These are phyloP conservation scores for Schoenoplectus triqueter DNA, from an alignment of 202 grass and related monocot genomes.

Conservation along the genomic window DNA sequence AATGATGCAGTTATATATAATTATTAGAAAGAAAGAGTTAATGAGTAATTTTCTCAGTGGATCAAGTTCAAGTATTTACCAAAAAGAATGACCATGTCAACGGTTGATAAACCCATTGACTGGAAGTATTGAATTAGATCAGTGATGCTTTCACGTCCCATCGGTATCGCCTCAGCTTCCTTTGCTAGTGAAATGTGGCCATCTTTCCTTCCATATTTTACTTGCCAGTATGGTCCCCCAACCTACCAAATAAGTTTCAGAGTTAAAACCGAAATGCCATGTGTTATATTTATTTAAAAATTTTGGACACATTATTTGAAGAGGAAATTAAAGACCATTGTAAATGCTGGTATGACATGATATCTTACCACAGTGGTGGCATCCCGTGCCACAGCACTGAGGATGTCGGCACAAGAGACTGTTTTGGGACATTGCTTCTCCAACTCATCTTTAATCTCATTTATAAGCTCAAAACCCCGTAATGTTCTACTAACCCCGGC, in stretches of 20 bases:
- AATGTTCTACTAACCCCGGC: conserved; percentile 64
- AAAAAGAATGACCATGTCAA: conserved; percentile 71
- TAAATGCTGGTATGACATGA: not conserved
- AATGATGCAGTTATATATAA: no score
- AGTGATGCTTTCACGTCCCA: conserved; percentile 61
- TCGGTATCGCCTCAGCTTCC: conserved; percentile 58
- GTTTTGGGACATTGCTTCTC: conserved; percentile 57
- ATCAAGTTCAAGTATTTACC: conserved; percentile 20
- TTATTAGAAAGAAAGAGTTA: no score
- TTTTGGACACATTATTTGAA: not conserved
- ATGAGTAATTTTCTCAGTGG: not conserved
- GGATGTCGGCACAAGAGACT: conserved; percentile 90
- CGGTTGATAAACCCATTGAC: conserved; percentile 53
- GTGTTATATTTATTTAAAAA: not conserved
- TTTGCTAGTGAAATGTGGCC: conserved; percentile 41
- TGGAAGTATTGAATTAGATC: conserved; percentile 69
- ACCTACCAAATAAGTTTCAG: conserved; percentile 28
- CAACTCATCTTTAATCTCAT: conserved; percentile 67
- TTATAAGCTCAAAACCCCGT: conserved; percentile 70
- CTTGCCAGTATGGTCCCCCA: conserved; percentile 55
- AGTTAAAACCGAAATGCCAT: not conserved
- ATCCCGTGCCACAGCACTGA: conserved; percentile 65
- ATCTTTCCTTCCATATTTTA: conserved; percentile 74
- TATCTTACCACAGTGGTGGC: conserved; percentile 40
- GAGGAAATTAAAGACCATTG: not conserved